Evolutionary conservation across 179 eudicot species (phyloP).

Genomic region (Corrigiola litoralis): DNA sequence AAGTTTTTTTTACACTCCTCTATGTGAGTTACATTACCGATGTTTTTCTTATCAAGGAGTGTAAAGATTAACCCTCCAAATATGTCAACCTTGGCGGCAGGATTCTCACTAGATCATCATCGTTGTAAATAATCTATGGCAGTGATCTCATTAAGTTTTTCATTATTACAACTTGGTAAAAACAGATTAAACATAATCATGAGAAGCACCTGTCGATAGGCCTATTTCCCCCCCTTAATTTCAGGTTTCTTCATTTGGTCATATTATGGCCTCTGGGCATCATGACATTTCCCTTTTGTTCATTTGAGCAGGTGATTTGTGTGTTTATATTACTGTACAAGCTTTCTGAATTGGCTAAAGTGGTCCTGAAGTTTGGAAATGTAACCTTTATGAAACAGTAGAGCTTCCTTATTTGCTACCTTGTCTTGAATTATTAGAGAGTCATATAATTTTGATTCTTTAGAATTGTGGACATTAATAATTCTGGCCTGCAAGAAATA

Average conservation of each 20-base stretch:
- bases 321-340: constrained; percentile 13
- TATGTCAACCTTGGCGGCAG: background rate
- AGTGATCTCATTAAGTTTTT: background rate
- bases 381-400: background rate
- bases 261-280: constrained; percentile 17
- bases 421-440: too few relatives aligned
- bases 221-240: constrained; percentile 11
- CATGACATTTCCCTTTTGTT: constrained; percentile 23
- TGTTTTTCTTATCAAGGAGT: too few relatives aligned
- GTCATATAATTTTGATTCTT: background rate
- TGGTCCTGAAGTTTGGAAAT: constrained; percentile 9
- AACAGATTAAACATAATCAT: constrained; percentile 27
- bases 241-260: constrained; percentile 10
- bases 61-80: too few relatives aligned
- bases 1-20: too few relatives aligned
- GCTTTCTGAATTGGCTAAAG: background rate
- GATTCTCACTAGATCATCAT: background rate
- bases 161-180: constrained; percentile 12
- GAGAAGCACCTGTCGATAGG: constrained; percentile 20
- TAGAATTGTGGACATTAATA: background rate
- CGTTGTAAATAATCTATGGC: background rate
- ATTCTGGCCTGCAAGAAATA: constrained; percentile 7
- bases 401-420: background rate
- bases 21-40: too few relatives aligned
- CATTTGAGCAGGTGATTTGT: constrained; percentile 28